Evolutionary conservation across 2,329 filamentous ascomycete species (phyloP).

Genomic region (Lachnellula arida): DNA sequence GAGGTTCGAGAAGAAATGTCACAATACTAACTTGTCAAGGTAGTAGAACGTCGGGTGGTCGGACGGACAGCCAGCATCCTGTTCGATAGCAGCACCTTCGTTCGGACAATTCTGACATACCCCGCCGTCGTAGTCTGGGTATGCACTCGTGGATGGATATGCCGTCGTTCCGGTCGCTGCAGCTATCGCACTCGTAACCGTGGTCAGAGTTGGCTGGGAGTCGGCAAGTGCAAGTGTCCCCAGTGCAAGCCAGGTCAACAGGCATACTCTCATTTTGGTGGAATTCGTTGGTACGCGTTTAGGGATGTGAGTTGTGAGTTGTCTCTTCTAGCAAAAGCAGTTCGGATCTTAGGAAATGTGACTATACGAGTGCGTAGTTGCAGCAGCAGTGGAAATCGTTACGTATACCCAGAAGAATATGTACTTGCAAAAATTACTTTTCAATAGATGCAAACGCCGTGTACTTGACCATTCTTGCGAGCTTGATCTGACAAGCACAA

Average conservation of each 20-base stretch:
- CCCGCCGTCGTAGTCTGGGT: background rate
- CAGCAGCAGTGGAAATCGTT: no score
- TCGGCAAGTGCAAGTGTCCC: background rate
- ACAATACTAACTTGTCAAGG: background rate
- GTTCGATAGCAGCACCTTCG: background rate
- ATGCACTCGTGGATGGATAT: background rate
- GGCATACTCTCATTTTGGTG: background rate
- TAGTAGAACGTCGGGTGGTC: slow-evolving; percentile 2
- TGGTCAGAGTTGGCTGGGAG: background rate
- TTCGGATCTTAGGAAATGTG: background rate
- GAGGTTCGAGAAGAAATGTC: background rate
- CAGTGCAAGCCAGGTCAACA: background rate
- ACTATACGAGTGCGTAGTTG: background rate
- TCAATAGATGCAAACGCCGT: background rate
- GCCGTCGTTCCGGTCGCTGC: background rate
- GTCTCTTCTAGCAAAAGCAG: background rate
- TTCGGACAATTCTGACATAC: background rate
- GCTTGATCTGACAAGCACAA: background rate
- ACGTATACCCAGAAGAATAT: no score
- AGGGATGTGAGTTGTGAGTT: background rate
- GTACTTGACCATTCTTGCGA: background rate
- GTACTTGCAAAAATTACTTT: background rate
- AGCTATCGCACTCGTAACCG: background rate
- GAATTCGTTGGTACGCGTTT: background rate
- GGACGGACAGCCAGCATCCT: background rate